Percentiles rank a stretch among this genome's conserved stretches.
Evolutionary conservation across 208 protist genomes (phyloP).

Genomic region (Trypanosomatidae sp.): DNA sequence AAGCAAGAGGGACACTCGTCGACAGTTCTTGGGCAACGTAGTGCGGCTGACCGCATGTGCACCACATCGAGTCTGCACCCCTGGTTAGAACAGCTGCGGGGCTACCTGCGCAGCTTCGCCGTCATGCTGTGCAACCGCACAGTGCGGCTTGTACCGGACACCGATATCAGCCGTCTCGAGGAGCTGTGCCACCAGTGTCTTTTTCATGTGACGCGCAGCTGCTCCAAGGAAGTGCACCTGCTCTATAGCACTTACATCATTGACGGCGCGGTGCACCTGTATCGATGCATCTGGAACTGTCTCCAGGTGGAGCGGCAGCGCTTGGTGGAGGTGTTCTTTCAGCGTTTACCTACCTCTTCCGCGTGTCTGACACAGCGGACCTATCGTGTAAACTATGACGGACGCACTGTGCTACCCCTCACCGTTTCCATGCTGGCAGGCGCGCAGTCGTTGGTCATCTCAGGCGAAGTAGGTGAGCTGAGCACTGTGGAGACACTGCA

Average conservation of each 20-base stretch:
- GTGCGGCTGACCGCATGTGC: background rate
- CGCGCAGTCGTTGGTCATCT: conserved; percentile 59
- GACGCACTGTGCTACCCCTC: conserved; percentile 51
- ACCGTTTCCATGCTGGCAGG: conserved; percentile 64
- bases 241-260: conserved; percentile 64
- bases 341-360: conserved; percentile 37
- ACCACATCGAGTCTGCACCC: conserved; percentile 13
- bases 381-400: conserved; percentile 30
- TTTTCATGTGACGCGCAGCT: conserved; percentile 40
- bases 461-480: conserved; percentile 13
- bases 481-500: conserved; percentile 34
- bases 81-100: conserved; percentile 59
- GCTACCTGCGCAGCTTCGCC: conserved; percentile 47
- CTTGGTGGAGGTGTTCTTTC: conserved; percentile 50
- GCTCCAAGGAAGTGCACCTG: conserved; percentile 28
- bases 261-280: conserved; percentile 54
- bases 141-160: conserved; percentile 43
- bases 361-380: conserved; percentile 44
- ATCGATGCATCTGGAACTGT: conserved; percentile 71
- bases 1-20: conserved; percentile 1
- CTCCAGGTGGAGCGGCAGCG: conserved; percentile 47
- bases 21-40: background rate
- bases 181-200: conserved; percentile 68
- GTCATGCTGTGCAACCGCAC: conserved; percentile 38
- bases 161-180: conserved; percentile 71